Conservation (phyloP, 2,329 filamentous ascomycete species). For the Lomentospora prolificans region DNA sequence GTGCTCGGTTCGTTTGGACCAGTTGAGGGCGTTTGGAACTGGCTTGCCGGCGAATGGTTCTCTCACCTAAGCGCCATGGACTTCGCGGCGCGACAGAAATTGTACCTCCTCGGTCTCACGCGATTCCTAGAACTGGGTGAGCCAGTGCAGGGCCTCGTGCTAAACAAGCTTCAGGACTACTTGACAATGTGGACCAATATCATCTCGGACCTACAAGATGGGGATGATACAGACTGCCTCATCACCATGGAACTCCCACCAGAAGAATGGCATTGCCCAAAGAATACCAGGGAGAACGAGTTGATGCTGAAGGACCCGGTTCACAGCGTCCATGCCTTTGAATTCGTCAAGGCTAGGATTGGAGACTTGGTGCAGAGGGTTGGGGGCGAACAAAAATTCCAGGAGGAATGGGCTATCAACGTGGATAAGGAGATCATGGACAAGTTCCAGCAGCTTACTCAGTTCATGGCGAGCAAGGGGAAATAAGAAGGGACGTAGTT, state of each 20-base stretch:
- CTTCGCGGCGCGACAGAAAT: slow-evolving; percentile 55
- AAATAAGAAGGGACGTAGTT: background rate
- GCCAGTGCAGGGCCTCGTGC: slow-evolving; percentile 45
- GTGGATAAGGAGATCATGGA: slow-evolving; percentile 64
- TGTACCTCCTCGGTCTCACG: slow-evolving; percentile 64
- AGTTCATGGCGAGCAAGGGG: background rate
- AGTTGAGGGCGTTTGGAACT: slow-evolving; percentile 44
- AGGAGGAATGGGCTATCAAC: slow-evolving; percentile 59
- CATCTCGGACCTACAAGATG: slow-evolving; percentile 55
- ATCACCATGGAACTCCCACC: slow-evolving; percentile 29
- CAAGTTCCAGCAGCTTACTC: slow-evolving; percentile 36
- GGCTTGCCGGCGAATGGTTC: slow-evolving; percentile 58
- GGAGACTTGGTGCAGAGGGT: slow-evolving; percentile 45
- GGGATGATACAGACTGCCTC: slow-evolving; percentile 41
- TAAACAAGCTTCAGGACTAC: slow-evolving; percentile 59
- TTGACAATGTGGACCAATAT: slow-evolving; percentile 68
- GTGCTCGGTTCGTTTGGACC: slow-evolving; percentile 38
- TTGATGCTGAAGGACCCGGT: slow-evolving; percentile 54
- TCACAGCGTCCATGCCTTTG: slow-evolving; percentile 52
- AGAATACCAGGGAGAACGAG: slow-evolving; percentile 41
- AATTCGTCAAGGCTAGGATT: slow-evolving; percentile 55
- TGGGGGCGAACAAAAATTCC: slow-evolving; percentile 58
- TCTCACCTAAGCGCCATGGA: slow-evolving; percentile 58
- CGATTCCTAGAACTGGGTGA: slow-evolving; percentile 56
- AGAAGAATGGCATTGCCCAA: slow-evolving; percentile 47